Percentiles rank a stretch among this genome's conserved stretches.
These are phyloP conservation scores for Colletotrichum filicis DNA, from an alignment of 2,329 filamentous ascomycete species.

Conservation along the genomic window DNA sequence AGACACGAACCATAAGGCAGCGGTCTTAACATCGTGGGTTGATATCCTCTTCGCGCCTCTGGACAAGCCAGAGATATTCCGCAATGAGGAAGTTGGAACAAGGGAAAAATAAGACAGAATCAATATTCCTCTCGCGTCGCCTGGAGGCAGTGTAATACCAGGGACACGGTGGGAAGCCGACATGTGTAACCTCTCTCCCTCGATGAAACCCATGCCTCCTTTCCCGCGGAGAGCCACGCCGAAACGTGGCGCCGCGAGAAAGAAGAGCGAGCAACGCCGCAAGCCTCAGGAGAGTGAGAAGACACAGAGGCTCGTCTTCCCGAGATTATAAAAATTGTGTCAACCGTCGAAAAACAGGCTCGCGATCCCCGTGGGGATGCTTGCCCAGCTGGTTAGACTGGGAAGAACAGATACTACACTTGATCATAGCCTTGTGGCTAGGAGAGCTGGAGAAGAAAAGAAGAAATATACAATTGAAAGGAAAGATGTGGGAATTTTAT, in stretches of 20 bases:
- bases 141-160: slow-evolving; percentile 19
- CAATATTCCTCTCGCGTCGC: neutral
- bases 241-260: neutral
- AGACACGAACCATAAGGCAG: neutral
- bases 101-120: neutral
- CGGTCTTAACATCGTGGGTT: neutral
- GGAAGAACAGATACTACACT: slow-evolving; percentile 26
- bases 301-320: neutral
- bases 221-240: neutral
- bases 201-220: neutral
- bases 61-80: slow-evolving; percentile 1
- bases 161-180: slow-evolving; percentile 14
- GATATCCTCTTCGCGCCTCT: neutral
- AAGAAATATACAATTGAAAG: slow-evolving; percentile 3
- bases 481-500: neutral
- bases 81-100: neutral
- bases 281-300: neutral
- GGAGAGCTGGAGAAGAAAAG: slow-evolving; percentile 36
- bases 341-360: neutral
- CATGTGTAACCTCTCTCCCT: neutral
- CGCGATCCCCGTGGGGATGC: neutral
- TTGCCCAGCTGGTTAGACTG: slow-evolving; percentile 1
- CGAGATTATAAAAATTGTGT: neutral
- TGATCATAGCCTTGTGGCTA: slow-evolving; percentile 38
- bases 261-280: neutral